These are phyloP conservation scores for Saccharomycopsis hybrid DNA, from an alignment of 1,139 yeast genomes.

Conservation along the genomic window DNA sequence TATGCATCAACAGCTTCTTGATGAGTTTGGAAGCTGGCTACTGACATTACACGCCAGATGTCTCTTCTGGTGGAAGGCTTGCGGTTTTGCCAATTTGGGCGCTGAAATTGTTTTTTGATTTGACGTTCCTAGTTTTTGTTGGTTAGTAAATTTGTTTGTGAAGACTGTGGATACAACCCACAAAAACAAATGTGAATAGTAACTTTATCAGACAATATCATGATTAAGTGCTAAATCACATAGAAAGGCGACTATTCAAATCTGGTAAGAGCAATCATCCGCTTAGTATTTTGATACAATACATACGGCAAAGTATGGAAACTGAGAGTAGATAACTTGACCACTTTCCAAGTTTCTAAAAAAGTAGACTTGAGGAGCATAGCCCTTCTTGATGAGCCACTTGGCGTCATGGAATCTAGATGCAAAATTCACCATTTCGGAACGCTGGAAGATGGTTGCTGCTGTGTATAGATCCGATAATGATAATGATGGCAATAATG, in stretches of 20 bases:
- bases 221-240: no score
- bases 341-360: slow-evolving; percentile 85
- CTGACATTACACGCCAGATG: slow-evolving; percentile 88
- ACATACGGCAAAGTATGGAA: slow-evolving; percentile 47
- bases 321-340: slow-evolving; percentile 83
- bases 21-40: slow-evolving; percentile 61
- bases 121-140: slow-evolving; percentile 49
- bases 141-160: neutral
- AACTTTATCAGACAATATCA: no score
- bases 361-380: slow-evolving; percentile 77
- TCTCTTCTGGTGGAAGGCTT: slow-evolving; percentile 76
- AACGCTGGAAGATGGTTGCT: neutral
- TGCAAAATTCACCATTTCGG: slow-evolving; percentile 22
- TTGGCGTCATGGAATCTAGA: slow-evolving; percentile 34
- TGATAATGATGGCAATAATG: no score
- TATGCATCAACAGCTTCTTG: slow-evolving; percentile 69
- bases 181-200: no score
- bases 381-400: slow-evolving; percentile 48
- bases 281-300: no score
- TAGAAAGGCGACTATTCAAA: no score
- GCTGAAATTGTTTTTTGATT: slow-evolving; percentile 60
- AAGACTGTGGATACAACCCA: neutral
- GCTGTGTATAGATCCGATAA: no score
- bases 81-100: slow-evolving; percentile 87
- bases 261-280: no score